Percentiles rank a stretch among this genome's conserved stretches.
phyloP scores from a whole-genome alignment of 805 yeast genomes.

The Monosporozyma yasuniensis region DNA sequence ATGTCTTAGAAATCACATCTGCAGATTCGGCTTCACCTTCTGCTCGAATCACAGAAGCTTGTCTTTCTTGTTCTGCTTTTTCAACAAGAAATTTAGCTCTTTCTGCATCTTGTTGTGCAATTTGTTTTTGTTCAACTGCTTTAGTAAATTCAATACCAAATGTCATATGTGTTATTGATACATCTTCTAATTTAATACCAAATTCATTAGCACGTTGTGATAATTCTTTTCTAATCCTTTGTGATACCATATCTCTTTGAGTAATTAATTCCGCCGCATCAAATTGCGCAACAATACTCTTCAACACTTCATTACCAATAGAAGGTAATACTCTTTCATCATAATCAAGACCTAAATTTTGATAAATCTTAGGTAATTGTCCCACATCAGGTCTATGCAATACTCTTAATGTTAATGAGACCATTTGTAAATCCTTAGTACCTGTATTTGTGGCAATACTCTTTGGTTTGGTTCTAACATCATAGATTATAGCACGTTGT shows the following conservation, averaged over 20 bases:
- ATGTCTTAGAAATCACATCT: constrained; percentile 85
- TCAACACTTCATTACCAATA: constrained; percentile 84
- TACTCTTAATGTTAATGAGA: constrained; percentile 84
- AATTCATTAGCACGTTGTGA: constrained; percentile 78
- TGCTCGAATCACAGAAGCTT: constrained; percentile 90
- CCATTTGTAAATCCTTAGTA: constrained; percentile 94
- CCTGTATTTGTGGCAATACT: constrained; percentile 92
- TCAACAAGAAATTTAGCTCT: constrained; percentile 89
- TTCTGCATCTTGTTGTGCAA: constrained; percentile 99
- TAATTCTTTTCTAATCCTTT: constrained; percentile 80
- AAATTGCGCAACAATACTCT: constrained; percentile 85
- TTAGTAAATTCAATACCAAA: constrained; percentile 94
- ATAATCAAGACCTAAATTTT: constrained; percentile 84
- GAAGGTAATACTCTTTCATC: constrained; percentile 92
- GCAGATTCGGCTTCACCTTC: constrained; percentile 99
- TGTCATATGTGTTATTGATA: constrained; percentile 94
- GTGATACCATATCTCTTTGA: constrained; percentile 90
- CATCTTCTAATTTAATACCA: constrained; percentile 88
- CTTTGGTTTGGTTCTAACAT: constrained; percentile 92
- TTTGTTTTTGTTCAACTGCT: constrained; percentile 97
- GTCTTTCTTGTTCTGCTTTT: constrained; percentile 94
- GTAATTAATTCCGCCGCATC: constrained; percentile 96
- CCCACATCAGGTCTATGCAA: constrained; percentile 87
- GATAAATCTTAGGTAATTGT: constrained; percentile 78
- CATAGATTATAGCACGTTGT: constrained; percentile 82